Base-by-base conservation (phyloP, 495 filamentous ascomycete genomes). In the Jackrogersella multiformis region DNA sequence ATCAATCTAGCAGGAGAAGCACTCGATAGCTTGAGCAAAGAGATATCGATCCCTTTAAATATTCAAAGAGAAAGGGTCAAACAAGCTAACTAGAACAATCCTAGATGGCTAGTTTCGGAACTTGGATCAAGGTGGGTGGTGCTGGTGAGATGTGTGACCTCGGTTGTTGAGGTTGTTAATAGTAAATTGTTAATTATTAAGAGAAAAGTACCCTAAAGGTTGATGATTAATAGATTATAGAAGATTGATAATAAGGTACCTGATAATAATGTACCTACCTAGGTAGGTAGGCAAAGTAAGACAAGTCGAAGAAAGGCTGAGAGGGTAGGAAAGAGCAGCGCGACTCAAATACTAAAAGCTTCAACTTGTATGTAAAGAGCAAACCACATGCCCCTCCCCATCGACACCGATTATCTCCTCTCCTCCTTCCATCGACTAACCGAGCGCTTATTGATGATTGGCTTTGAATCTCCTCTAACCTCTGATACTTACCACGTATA, bases 371-470 rank as follows among this genome's bases (percentile, higher is more conserved):
- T 57, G 58, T 44, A 65, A 32, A 18, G 28, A 18, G 30, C 28
- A 53, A n/a, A 23, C 49, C 26, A 53, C 32, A 36, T 53, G 48
- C 26, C n/a, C n/a, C n/a, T n/a, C n/a, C 18, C 30, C 34, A 49
- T 49, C 9, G 26, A 49, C 23, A 36, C n/a, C 49, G 12, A 53
- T 36, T 34, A 16, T 24, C 21, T 20, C 28, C 18, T 35, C 44
- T 53, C 48, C 26, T 42, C 16, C 45, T 35, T 32, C 59, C 41
- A 3, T 49, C 30, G 16, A 46, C 15, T 54, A 42, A 21, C 51
- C 59, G 42, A 54, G 21, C 38, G n/a, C 56, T 57, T 39, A 57
- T 61, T 70, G 56, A 56, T 38, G 65, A 68, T 41, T 53, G 38
- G 21, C 23, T 30, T 38, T 16, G 28, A 61, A 61, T 64, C 16